phyloP scores from a whole-genome alignment of 2,329 filamentous ascomycete genomes.

The Domatiomyces catenatus region DNA sequence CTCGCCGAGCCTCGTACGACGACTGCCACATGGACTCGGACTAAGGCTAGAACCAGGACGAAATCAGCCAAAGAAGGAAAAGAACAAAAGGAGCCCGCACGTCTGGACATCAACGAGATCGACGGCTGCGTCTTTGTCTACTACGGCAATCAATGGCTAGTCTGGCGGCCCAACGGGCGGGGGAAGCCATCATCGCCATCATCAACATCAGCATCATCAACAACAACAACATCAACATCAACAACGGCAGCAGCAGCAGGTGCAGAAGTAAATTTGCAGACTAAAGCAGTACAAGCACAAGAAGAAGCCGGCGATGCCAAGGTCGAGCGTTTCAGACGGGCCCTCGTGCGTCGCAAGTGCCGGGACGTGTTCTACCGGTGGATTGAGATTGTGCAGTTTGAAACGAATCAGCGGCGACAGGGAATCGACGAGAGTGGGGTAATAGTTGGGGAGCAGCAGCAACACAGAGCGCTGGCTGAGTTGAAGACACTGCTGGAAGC shows the following conservation, averaged over 20 bases:
- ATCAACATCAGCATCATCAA: no score
- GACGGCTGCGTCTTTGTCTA: slow-evolving; percentile 51
- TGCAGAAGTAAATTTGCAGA: no score
- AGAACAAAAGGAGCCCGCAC: neutral
- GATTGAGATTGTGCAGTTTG: slow-evolving; percentile 84
- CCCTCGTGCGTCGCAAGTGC: slow-evolving; percentile 60
- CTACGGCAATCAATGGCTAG: slow-evolving; percentile 48
- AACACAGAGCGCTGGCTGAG: slow-evolving; percentile 46
- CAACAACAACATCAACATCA: no score
- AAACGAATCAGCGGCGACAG: slow-evolving; percentile 59
- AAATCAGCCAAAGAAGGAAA: no score
- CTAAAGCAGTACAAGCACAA: slow-evolving; percentile 19
- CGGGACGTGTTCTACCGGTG: slow-evolving; percentile 81
- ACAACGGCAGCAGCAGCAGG: no score
- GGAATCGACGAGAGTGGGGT: slow-evolving; percentile 54
- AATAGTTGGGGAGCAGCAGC: neutral
- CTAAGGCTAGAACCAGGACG: no score
- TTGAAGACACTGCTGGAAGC: slow-evolving; percentile 60
- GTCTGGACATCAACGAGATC: slow-evolving; percentile 48
- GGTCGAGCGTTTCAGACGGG: slow-evolving; percentile 66
- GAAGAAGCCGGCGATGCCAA: slow-evolving; percentile 51
- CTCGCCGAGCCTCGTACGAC: no score
- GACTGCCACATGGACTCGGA: no score
- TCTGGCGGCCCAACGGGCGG: slow-evolving; percentile 37
- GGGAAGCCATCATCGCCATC: slow-evolving; percentile 25